A percentile compares a stretch with the other conserved stretches of the same genome.
Conservation (phyloP, 1,284 basidiomycete species). For the Rhodotorula sp. region DNA sequence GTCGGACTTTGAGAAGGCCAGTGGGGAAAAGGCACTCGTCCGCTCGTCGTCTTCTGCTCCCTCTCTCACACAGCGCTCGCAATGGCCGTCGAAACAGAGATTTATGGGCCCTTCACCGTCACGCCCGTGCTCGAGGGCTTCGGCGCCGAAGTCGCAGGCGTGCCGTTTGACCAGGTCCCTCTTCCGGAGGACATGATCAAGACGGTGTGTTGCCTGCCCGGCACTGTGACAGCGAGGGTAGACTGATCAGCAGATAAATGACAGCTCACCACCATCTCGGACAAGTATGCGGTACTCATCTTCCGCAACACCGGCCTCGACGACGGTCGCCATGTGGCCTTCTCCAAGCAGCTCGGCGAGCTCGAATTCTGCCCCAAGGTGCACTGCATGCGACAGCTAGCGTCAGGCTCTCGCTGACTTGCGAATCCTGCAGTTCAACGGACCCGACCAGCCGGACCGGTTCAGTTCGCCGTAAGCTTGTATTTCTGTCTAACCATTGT, state of each 20-base stretch:
- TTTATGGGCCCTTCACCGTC: background rate
- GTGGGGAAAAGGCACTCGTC: no score
- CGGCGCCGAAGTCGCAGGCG: constrained; percentile 11
- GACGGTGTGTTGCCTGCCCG: background rate
- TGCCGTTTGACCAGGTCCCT: constrained; percentile 5
- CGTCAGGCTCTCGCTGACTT: background rate
- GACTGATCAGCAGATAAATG: background rate
- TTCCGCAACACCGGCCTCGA: constrained; percentile 19
- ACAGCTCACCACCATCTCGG: constrained; percentile 3
- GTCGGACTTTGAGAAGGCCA: no score
- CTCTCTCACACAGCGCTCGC: background rate
- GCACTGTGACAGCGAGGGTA: background rate
- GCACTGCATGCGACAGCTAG: background rate
- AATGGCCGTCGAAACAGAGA: background rate
- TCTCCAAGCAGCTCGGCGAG: constrained; percentile 13
- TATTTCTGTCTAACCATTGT: background rate
- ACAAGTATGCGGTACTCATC: constrained; percentile 8
- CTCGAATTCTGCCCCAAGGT: constrained; percentile 9
- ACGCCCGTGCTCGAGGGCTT: background rate
- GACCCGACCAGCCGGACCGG: constrained; percentile 13
- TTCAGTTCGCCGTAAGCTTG: constrained; percentile 5
- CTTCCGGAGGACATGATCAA: constrained; percentile 8
- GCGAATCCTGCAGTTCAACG: constrained; percentile 9
- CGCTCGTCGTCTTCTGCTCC: background rate
- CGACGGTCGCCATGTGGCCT: constrained; percentile 7